Conservation (phyloP, 139 green algal genomes). For the Chlamydomonas incerta region DNA sequence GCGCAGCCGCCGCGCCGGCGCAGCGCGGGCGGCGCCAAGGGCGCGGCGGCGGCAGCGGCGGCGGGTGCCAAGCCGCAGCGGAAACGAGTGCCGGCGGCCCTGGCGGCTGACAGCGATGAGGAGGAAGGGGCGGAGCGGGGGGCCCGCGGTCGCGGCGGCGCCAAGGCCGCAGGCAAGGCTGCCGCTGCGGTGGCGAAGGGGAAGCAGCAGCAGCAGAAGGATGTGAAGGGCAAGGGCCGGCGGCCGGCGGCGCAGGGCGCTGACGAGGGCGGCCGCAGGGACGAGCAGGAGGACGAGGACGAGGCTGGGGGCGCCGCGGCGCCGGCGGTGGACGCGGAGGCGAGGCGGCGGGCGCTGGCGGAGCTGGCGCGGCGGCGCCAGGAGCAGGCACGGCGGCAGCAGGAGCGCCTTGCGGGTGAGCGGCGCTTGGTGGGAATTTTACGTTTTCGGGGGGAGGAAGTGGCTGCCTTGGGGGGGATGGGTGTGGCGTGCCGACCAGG, state of each 20-base stretch:
- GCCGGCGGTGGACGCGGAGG: not conserved
- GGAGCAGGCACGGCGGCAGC: slow-evolving; percentile 1
- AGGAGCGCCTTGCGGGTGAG: not conserved
- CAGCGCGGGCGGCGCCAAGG: not conserved
- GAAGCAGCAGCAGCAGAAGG: not conserved
- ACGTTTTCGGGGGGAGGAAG: too few relatives aligned
- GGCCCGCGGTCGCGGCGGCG: not conserved
- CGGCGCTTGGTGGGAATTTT: too few relatives aligned
- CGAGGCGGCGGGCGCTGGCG: slow-evolving; percentile 19
- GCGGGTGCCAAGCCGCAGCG: too few relatives aligned
- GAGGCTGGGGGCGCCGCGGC: not conserved
- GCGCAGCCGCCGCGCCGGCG: too few relatives aligned
- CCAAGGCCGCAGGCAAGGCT: not conserved
- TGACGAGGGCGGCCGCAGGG: too few relatives aligned
- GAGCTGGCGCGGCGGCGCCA: slow-evolving; percentile 26
- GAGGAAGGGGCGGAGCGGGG: not conserved
- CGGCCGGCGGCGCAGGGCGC: not conserved
- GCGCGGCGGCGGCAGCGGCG: not conserved
- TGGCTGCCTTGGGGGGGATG: too few relatives aligned
- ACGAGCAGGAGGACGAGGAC: not conserved
- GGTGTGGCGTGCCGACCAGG: too few relatives aligned
- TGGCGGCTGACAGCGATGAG: not conserved
- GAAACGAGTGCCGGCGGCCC: not conserved
- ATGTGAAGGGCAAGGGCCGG: not conserved
- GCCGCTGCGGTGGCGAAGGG: slow-evolving; percentile 1